Evolutionary conservation across 2,329 filamentous ascomycete species (phyloP), one percentile per base, ranked within the genome.

Genomic region (Kalaharituber pfeilii): DNA sequence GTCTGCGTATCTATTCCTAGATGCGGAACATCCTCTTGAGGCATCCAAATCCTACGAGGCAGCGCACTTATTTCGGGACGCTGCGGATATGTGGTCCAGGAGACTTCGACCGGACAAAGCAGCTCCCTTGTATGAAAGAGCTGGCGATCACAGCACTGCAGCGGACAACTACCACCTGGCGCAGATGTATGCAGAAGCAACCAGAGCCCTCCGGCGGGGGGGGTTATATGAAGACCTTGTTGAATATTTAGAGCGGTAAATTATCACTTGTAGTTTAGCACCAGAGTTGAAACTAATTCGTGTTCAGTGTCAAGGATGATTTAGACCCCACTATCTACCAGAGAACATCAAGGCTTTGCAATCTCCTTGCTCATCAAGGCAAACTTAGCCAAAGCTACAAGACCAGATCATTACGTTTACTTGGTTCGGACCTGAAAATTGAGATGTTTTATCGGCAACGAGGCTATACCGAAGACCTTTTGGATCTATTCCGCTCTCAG

Each of bases 401-500:
- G 24, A 47, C 18, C 11, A 20, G 42, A 22, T 18, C 42, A 2
- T 25, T 47, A 13, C 18, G 24, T 5, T 22, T 47, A 1, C 15
- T 47, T 13, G 42, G 42, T 2, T 47, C 42, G 5, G 42, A 47
- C 5, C 24, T 47, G 5, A 47, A 47, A 4, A 47, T 47, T 25
- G 42, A 47, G 24, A 20, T 47, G 22, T 47, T 47, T 47, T 47
- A 47, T 25, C n/a, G 42, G 5, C 42, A 47, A 47, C 42, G 42
- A 5, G 42, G 42, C 11, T 47, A 47, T 47, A 47, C n/a, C 2
- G 15, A 47, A 18, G 42, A 47, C 5, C 24, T 47, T 20, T 25
- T 47, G 3, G 18, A 47, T 20, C 15, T 47, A 22, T 47, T 47
- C 24, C 42, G 24, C 5, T 20, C n/a, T 2, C 18, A 22, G 4